Evolutionary conservation across 345 rosid species (phyloP), one percentile per base, ranked within the genome.

Genomic region (Bretschneidera sinensis): DNA sequence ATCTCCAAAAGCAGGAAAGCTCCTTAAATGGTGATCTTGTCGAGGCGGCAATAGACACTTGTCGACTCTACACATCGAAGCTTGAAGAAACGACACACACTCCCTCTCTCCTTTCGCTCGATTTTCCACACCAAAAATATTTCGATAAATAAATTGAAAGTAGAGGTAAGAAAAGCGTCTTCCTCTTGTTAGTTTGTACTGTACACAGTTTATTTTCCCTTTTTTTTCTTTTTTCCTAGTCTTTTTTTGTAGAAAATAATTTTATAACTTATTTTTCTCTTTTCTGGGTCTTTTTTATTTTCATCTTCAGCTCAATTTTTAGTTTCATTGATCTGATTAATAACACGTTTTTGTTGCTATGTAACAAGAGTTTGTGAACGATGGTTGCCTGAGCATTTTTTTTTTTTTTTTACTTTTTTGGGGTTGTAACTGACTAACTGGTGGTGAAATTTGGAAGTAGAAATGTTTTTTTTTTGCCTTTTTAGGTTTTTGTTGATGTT

Each of bases 1-100:
- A 7, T 14, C 45, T 20, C 45, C 56, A 54, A 47, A 43, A 48
- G 13, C 55, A 16, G 15, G 33, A 39, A 10, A 21, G 69, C 57
- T 73, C 85, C 78, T 80, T 84, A 88, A 83, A 83, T 76, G 55
- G 59, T 68, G 80, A 83, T 66, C 92, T 88, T 85, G 89, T 82
- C 86, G 39, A 65, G 81, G 74, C 63, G 48, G 70, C 62, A 47
- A 54, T 54, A 79, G 84, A 86, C 96, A 91, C 96, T 76, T 91
- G 98, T 91, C 98, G 85, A 63, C 79, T 76, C 88, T 75, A 48
- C 62, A 52, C 63, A 57, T 54, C 74, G 1, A 53, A 53, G 18
- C 73, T 43, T 61, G 13, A 51, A 71, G 49, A 71, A 67, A 65
- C 75, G 70, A 79, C 76, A 73, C 76, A 43, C 50, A 16, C 48